Percentiles rank a stretch among this genome's conserved stretches.
phyloP scores from a whole-genome alignment of 192 early-diverging fungal genomes.

The Chytriomyces sp. region DNA sequence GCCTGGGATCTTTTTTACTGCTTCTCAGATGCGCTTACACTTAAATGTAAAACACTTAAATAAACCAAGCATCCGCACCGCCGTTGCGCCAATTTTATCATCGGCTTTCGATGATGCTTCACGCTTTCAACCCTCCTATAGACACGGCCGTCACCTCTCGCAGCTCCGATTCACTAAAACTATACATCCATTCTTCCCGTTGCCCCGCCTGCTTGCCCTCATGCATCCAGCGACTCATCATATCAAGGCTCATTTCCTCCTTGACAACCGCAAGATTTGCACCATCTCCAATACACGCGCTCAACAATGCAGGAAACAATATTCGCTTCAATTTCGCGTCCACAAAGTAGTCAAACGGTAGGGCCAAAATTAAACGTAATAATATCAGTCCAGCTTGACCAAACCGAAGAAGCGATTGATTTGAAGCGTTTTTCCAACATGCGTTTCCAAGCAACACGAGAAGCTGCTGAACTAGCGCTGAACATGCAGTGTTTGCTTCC shows the following conservation, averaged over 20 bases:
- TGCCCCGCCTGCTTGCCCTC: background rate
- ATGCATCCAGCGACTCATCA: conserved; percentile 16
- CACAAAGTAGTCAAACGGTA: conserved; percentile 40
- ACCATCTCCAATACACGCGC: conserved; percentile 22
- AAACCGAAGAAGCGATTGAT: conserved; percentile 37
- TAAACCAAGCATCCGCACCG: too few relatives aligned
- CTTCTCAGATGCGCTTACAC: too few relatives aligned
- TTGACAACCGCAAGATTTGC: conserved; percentile 24
- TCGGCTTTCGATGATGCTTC: too few relatives aligned
- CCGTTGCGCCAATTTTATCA: too few relatives aligned
- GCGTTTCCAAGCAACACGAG: conserved; percentile 32
- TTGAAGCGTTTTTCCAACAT: conserved; percentile 9
- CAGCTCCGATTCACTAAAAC: too few relatives aligned
- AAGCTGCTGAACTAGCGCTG: conserved; percentile 21
- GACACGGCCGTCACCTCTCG: too few relatives aligned
- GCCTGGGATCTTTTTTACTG: too few relatives aligned
- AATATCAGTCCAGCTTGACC: conserved; percentile 21
- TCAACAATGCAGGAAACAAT: conserved; percentile 35
- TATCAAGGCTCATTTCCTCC: conserved; percentile 30
- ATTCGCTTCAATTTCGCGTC: conserved; percentile 14
- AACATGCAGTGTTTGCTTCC: background rate
- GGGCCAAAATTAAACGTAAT: conserved; percentile 24
- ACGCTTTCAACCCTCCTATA: too few relatives aligned
- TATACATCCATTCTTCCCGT: too few relatives aligned
- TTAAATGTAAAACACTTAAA: too few relatives aligned